These are phyloP conservation scores for Pistacia atlantica DNA, from an alignment of 345 rosid genomes.

Conservation along the genomic window DNA sequence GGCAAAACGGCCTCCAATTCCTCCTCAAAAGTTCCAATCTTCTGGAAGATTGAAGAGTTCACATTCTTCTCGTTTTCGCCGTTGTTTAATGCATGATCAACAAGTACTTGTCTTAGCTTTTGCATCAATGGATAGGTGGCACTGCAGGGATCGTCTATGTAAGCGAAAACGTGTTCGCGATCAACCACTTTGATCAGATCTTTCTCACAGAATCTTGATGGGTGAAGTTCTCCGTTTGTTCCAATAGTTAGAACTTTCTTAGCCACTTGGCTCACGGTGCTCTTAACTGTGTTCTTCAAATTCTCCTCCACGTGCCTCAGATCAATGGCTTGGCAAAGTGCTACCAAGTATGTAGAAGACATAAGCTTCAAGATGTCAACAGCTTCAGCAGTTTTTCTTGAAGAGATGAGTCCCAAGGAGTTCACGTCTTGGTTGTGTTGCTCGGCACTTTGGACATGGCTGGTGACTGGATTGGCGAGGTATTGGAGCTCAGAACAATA, in stretches of 20 bases:
- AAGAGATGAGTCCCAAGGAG: slow-evolving; percentile 56
- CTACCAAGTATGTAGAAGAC: slow-evolving; percentile 62
- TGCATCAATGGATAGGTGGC: slow-evolving; percentile 67
- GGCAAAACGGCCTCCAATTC: slow-evolving; percentile 61
- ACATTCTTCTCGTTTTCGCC: slow-evolving; percentile 55
- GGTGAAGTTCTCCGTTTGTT: slow-evolving; percentile 65
- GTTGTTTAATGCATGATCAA: slow-evolving; percentile 62
- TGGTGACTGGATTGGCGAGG: slow-evolving; percentile 57
- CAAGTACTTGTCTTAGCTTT: slow-evolving; percentile 77
- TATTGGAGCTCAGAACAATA: slow-evolving; percentile 57
- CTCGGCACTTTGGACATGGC: slow-evolving; percentile 61
- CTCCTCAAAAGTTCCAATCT: slow-evolving; percentile 54
- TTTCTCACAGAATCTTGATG: slow-evolving; percentile 68
- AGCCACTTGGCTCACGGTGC: slow-evolving; percentile 51
- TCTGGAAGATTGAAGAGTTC: slow-evolving; percentile 62
- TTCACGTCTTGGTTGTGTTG: slow-evolving; percentile 69
- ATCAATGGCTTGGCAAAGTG: slow-evolving; percentile 62
- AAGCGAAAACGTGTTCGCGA: slow-evolving; percentile 60
- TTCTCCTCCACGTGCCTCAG: slow-evolving; percentile 69
- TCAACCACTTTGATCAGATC: slow-evolving; percentile 71
- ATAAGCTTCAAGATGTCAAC: slow-evolving; percentile 53
- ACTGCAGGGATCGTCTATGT: slow-evolving; percentile 75
- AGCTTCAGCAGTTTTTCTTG: slow-evolving; percentile 64
- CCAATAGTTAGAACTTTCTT: slow-evolving; percentile 57
- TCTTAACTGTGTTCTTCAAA: slow-evolving; percentile 45